Conservation (phyloP, 768 basidiomycete species). For the Suillus subalutaceus region DNA sequence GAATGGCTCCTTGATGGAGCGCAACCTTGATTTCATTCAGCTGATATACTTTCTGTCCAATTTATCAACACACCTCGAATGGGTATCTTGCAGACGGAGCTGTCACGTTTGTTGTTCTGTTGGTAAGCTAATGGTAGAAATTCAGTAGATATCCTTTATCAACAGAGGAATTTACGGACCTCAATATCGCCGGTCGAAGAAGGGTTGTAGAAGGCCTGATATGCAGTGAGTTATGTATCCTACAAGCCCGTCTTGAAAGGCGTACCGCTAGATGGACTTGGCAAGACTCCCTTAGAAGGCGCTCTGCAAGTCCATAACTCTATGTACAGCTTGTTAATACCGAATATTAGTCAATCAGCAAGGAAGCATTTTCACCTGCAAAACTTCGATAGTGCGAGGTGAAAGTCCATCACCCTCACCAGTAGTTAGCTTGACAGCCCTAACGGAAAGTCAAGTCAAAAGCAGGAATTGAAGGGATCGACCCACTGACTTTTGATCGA, state of each 20-base stretch:
- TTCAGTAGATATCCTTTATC: not conserved
- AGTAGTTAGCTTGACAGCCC: conserved; percentile 17
- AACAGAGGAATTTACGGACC: conserved; percentile 34
- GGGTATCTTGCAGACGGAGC: conserved; percentile 68
- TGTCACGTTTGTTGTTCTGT: conserved; percentile 61
- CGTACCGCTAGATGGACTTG: conserved; percentile 70
- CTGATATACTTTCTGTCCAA: not conserved
- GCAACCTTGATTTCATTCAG: conserved; percentile 23
- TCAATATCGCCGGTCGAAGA: conserved; percentile 60
- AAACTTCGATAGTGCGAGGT: conserved; percentile 40
- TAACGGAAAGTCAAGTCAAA: conserved; percentile 8
- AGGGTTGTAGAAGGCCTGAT: conserved; percentile 77
- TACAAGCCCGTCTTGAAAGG: conserved; percentile 3
- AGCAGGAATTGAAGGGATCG: not conserved
- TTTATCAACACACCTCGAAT: conserved; percentile 53
- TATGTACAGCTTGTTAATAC: conserved; percentile 25
- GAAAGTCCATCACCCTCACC: conserved; percentile 34
- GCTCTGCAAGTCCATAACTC: conserved; percentile 77
- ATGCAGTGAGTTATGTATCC: not conserved
- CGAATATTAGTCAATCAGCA: not conserved
- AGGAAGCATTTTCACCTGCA: conserved; percentile 38
- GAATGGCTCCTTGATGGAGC: conserved; percentile 39
- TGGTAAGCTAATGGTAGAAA: conserved; percentile 50
- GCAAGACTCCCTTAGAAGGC: conserved; percentile 59
- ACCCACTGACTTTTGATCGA: conserved; percentile 41